Base-by-base conservation (phyloP, 2,329 filamentous ascomycete species). In the Xylaria sp. region DNA sequence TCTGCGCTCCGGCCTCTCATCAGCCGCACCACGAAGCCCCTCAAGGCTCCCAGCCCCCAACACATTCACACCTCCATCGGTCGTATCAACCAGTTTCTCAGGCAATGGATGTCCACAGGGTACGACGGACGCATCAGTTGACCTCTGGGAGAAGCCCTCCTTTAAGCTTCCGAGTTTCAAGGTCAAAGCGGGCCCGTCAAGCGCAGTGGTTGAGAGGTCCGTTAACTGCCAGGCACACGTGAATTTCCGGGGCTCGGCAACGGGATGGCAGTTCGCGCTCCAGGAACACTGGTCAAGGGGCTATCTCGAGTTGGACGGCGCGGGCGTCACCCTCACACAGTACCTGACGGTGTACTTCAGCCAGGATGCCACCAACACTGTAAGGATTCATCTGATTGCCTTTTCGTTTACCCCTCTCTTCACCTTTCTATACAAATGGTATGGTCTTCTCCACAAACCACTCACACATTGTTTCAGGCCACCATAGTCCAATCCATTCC, bases 171-270 rank as follows among this genome's bases (percentile, higher is more conserved):
- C 69, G 1, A 67, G 66, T 15, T 74, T 74, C 48, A 65, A 65
- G 8, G 69, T 46, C 12, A 66, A 70, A 10, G 66, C 60, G 9
- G 70, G 68, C 2, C 62, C 60, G 9, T 52, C 58, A 13, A 62
- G 53, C 8, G 53, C 46, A n/a, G 53, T 64, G 23, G 45, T 66
- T 18, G 65, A 72, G 2, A 67, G 34, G 30, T 64, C 72, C 3
- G 72, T 65, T 53, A 74, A 73, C 36, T 74, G 72, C 43, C 72
- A 74, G 45, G 69, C 66, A 1, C 72, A 74, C 43, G 23, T 72
- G 32, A 72, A 57, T 28, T 60, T 74, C 10, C 66, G 23, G 3
- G 66, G 48, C 36, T 62, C 68, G 23, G 55, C 63, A 45, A 52
- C 70, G 8, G 72, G 72, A 3, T 73, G 72, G 72, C 70, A 72